Conservation (phyloP, 1,284 basidiomycete genomes). For the Marasmius sp. region DNA sequence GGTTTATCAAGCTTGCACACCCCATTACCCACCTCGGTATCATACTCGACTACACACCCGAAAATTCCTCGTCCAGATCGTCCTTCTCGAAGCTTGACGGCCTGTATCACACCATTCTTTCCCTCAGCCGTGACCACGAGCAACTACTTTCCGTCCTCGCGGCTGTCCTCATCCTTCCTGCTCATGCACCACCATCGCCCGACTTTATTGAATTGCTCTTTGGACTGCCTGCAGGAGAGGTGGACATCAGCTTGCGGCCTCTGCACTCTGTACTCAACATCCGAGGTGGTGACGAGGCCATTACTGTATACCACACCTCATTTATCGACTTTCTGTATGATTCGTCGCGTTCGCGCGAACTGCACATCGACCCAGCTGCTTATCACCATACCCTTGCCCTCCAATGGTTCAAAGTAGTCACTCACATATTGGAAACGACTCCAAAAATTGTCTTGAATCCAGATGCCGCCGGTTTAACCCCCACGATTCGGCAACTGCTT, state of each 20-base stretch:
- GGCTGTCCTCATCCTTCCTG: background rate
- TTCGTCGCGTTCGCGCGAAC: background rate
- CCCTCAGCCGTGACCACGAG: background rate
- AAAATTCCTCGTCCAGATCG: background rate
- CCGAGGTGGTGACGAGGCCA: background rate
- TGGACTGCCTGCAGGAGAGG: background rate
- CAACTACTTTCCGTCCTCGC: background rate
- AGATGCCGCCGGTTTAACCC: too few relatives aligned
- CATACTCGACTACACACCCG: slow-evolving; percentile 7
- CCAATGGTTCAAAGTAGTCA: too few relatives aligned
- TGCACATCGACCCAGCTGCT: background rate
- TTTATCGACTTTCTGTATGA: background rate
- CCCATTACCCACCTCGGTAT: slow-evolving; percentile 23
- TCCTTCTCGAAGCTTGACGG: slow-evolving; percentile 26
- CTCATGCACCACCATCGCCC: background rate
- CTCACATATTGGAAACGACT: too few relatives aligned
- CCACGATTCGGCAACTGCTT: too few relatives aligned
- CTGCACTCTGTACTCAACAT: background rate
- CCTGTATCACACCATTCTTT: background rate
- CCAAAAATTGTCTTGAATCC: too few relatives aligned
- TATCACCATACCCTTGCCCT: too few relatives aligned
- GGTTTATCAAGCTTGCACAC: slow-evolving; percentile 21
- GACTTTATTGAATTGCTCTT: background rate
- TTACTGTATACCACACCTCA: background rate
- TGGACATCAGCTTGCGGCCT: background rate